Evolutionary conservation across 331 rosid genomes (phyloP), one percentile per base, ranked within the genome.

Genomic region (Pyracantha coccinea): DNA sequence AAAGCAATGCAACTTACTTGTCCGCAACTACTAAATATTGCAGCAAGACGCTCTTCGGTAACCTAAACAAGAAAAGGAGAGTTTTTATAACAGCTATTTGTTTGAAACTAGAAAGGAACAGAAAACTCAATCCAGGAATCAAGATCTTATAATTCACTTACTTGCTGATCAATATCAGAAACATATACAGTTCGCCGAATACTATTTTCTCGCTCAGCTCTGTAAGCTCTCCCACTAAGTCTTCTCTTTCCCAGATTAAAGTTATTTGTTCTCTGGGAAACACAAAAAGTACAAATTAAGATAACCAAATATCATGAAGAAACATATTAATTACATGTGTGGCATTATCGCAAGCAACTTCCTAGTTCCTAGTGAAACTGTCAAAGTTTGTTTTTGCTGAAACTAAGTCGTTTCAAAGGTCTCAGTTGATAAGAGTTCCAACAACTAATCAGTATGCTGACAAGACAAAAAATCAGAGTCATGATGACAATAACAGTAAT

Each of bases 31-130:
- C 87, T 86, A 86, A 93, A 93, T 76, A 93, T 83, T 68, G 93
- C 97, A 61, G 97, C 98, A 77, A 93, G 98, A 77, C 86, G 88
- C 92, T 93, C 98, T 89, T 93, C 97, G 27, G 98, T 91, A 75
- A 91, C 98, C 98, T 93, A 72, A 57, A 81, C 50, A 32, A 80
- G 74, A 64, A 81, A 81, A 53, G 33, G 25, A 57, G 17, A 60
- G 75, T 47, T 81, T 25, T 74, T 23, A 58, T 71, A 33, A 72
- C 69, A 71, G 45, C 14, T 4, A 71, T 66, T 47, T 41, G 54
- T 60, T 73, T 17, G 64, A 60, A 78, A 53, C 74, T 35, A 31
- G 61, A 76, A 77, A 17, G 6, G 71, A 45, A 19, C 6, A 68
- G 61, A 29, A 69, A 66, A 14, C 54, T 24, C 33, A 21, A 12